These are phyloP conservation scores for Syncephalastrum racemosum DNA, from an alignment of 371 early-diverging fungal species.

Conservation along the genomic window DNA sequence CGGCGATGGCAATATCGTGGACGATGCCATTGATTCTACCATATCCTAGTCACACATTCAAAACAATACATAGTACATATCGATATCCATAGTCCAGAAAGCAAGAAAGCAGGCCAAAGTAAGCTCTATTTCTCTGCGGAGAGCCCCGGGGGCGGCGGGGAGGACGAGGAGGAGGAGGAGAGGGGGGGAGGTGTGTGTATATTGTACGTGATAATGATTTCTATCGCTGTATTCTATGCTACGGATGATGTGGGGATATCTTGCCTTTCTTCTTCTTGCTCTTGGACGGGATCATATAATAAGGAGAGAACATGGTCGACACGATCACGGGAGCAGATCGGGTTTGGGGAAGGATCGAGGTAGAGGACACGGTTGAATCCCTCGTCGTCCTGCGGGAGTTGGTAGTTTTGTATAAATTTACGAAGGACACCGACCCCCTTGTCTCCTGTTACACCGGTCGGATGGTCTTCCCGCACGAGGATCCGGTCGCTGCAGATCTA, in stretches of 20 bases:
- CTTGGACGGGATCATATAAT: background rate
- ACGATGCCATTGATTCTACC: conserved; percentile 21
- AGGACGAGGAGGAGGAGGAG: too few species aligned
- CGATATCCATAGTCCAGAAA: too few species aligned
- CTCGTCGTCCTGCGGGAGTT: conserved; percentile 58
- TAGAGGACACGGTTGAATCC: conserved; percentile 60
- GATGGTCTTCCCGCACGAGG: conserved; percentile 59
- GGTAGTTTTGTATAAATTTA: conserved; percentile 59
- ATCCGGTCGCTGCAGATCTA: conserved; percentile 65
- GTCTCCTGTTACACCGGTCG: conserved; percentile 70
- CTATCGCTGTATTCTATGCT: too few species aligned
- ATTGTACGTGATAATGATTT: too few species aligned
- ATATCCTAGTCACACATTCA: conserved; percentile 4
- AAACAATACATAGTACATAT: too few species aligned
- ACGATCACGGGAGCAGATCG: conserved; percentile 49
- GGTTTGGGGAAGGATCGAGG: conserved; percentile 46
- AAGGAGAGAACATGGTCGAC: conserved; percentile 23
- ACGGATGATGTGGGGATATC: too few species aligned
- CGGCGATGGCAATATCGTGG: conserved; percentile 30
- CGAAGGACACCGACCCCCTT: conserved; percentile 61
- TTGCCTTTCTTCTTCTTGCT: too few species aligned
- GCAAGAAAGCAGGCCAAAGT: too few species aligned
- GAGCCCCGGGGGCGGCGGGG: too few species aligned
- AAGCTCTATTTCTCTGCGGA: too few species aligned
- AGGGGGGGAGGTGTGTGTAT: too few species aligned